Conservation (phyloP, 495 filamentous ascomycete species). For the Penicillium simplicissimum region DNA sequence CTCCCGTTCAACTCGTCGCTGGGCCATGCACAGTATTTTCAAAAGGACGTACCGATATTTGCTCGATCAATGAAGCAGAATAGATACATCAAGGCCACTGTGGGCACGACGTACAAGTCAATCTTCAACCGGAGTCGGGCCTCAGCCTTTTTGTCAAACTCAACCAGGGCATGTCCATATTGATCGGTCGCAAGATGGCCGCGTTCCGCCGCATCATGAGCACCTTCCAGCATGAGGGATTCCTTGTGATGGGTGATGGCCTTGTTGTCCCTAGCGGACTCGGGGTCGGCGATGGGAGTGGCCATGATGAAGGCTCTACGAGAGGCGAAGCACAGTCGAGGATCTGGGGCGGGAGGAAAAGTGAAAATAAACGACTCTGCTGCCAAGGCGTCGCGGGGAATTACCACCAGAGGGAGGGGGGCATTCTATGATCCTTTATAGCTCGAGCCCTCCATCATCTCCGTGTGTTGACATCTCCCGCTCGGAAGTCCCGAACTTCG, state of each 20-base stretch:
- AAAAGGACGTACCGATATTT: slow-evolving; percentile 55
- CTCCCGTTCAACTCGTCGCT: background rate
- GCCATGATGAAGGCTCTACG: slow-evolving; percentile 7
- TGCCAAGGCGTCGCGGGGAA: background rate
- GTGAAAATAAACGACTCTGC: background rate
- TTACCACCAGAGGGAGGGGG: background rate
- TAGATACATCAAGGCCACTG: slow-evolving; percentile 49
- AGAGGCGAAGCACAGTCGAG: background rate
- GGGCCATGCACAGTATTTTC: background rate
- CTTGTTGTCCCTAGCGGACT: slow-evolving; percentile 28
- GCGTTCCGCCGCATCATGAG: slow-evolving; percentile 54
- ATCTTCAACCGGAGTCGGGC: slow-evolving; percentile 50
- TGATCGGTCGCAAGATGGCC: slow-evolving; percentile 63
- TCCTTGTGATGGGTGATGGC: slow-evolving; percentile 25
- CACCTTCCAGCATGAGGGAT: slow-evolving; percentile 21
- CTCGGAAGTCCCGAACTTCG: background rate
- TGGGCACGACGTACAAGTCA: slow-evolving; percentile 49
- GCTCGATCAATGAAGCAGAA: slow-evolving; percentile 60
- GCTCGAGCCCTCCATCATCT: background rate
- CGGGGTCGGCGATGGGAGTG: slow-evolving; percentile 5
- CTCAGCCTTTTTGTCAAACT: slow-evolving; percentile 62
- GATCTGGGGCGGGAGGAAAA: background rate
- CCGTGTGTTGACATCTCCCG: background rate
- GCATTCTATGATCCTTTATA: background rate
- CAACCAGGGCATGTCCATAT: slow-evolving; percentile 56